phyloP scores from a whole-genome alignment of 768 basidiomycete species.

The Boletus rufocinnamomeus region DNA sequence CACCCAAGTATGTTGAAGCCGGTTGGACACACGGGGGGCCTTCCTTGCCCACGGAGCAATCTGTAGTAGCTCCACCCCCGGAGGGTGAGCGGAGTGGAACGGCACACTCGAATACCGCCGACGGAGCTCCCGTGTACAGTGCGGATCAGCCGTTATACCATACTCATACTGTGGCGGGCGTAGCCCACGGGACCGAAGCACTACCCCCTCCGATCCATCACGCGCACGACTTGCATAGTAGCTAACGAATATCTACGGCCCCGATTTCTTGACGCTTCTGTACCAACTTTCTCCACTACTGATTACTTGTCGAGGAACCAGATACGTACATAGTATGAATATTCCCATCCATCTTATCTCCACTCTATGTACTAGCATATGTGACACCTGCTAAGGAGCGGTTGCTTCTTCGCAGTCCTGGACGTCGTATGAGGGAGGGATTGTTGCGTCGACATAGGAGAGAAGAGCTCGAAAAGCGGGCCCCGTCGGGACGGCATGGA shows the following conservation, averaged over 20 bases:
- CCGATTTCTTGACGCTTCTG: not conserved
- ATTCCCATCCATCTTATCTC: not conserved
- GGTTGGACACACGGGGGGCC: constrained; percentile 7
- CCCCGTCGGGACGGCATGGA: not conserved
- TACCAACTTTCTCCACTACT: not conserved
- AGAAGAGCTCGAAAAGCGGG: not conserved
- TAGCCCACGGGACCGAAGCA: not conserved
- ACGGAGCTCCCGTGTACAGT: not conserved
- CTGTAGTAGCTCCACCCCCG: not conserved
- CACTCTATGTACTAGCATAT: not conserved
- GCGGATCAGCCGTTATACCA: not conserved
- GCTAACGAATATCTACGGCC: constrained; percentile 4
- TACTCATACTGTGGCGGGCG: not conserved
- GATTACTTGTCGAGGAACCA: not conserved
- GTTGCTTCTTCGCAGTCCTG: not conserved
- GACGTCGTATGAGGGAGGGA: too few relatives aligned
- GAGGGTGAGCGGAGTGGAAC: constrained; percentile 6
- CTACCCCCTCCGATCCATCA: not conserved
- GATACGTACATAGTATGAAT: not conserved
- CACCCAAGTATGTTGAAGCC: constrained; percentile 46
- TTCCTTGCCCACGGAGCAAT: not conserved
- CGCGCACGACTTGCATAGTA: not conserved
- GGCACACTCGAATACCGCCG: not conserved
- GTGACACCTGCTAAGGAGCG: not conserved
- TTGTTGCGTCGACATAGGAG: not conserved